A percentile compares a stretch with the other conserved stretches of the same genome.
Conservation (phyloP, 352 stramenopile species). For the Phytopythium litorale region DNA sequence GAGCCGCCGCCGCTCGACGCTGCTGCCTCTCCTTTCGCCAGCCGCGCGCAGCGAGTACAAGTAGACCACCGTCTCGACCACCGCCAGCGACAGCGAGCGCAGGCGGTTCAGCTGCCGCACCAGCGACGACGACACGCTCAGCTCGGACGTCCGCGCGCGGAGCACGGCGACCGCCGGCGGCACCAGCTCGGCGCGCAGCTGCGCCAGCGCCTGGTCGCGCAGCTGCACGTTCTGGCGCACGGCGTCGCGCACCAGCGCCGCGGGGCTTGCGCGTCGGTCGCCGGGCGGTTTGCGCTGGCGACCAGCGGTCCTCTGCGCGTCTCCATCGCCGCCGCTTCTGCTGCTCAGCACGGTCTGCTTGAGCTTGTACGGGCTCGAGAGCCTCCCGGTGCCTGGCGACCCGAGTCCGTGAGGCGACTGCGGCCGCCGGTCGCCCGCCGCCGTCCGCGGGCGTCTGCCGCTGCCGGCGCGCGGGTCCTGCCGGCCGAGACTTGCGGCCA, state of each 20-base stretch:
- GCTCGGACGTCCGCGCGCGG: slow-evolving; percentile 16
- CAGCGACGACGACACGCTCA: slow-evolving; percentile 25
- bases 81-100: slow-evolving; percentile 49
- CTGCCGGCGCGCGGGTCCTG: neutral
- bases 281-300: neutral
- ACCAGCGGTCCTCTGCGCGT: neutral
- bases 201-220: slow-evolving; percentile 37
- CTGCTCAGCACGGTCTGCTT: slow-evolving; percentile 57
- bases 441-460: neutral
- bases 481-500: neutral
- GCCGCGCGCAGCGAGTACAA: slow-evolving; percentile 30
- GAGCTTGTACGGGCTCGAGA: slow-evolving; percentile 57
- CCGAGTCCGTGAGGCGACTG: neutral
- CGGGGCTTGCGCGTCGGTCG: neutral
- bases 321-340: slow-evolving; percentile 10
- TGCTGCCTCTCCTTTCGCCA: neutral
- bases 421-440: neutral
- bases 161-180: slow-evolving; percentile 10
- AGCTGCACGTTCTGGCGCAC: slow-evolving; percentile 45
- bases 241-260: slow-evolving; percentile 35
- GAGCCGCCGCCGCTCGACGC: slow-evolving; percentile 14
- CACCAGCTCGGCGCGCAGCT: slow-evolving; percentile 38
- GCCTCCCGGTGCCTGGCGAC: slow-evolving; percentile 14
- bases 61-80: slow-evolving; percentile 64
- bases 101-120: slow-evolving; percentile 59